These are phyloP conservation scores for Cyclotella cryptica DNA, from an alignment of 108 stramenopile species.

Conservation along the genomic window DNA sequence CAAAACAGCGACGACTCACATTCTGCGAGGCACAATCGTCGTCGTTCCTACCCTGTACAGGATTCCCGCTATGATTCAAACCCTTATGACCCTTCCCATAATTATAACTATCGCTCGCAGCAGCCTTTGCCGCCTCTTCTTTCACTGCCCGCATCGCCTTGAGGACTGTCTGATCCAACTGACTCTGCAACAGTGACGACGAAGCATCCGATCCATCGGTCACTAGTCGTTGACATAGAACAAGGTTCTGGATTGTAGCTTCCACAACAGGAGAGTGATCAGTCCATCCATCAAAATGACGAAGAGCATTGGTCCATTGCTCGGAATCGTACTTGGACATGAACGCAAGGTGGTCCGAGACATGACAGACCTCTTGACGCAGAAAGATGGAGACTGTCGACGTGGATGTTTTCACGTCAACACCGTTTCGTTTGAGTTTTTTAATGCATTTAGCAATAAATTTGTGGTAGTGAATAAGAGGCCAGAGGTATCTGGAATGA, in stretches of 20 bases:
- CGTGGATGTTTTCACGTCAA: slow-evolving; percentile 80
- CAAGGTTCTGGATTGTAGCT: slow-evolving; percentile 49
- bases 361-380: slow-evolving; percentile 87
- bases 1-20: slow-evolving; percentile 1
- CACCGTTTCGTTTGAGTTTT: slow-evolving; percentile 89
- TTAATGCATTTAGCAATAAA: slow-evolving; percentile 91
- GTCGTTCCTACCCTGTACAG: background rate
- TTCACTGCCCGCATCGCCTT: slow-evolving; percentile 74
- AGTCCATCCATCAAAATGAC: slow-evolving; percentile 79
- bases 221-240: slow-evolving; percentile 62
- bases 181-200: slow-evolving; percentile 71
- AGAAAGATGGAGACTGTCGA: slow-evolving; percentile 85
- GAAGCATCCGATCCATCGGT: slow-evolving; percentile 64
- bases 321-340: slow-evolving; percentile 86
- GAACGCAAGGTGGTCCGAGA: slow-evolving; percentile 86
- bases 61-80: background rate
- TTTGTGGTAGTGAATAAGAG: slow-evolving; percentile 93
- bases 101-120: slow-evolving; percentile 20
- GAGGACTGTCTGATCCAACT: slow-evolving; percentile 79
- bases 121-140: slow-evolving; percentile 62
- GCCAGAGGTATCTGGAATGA: slow-evolving; percentile 82
- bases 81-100: slow-evolving; percentile 15
- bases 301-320: slow-evolving; percentile 80
- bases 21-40: slow-evolving; percentile 15
- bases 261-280: slow-evolving; percentile 52